Evolutionary conservation across 2,329 filamentous ascomycete species (phyloP).

Genomic region (Fusarium humuli): DNA sequence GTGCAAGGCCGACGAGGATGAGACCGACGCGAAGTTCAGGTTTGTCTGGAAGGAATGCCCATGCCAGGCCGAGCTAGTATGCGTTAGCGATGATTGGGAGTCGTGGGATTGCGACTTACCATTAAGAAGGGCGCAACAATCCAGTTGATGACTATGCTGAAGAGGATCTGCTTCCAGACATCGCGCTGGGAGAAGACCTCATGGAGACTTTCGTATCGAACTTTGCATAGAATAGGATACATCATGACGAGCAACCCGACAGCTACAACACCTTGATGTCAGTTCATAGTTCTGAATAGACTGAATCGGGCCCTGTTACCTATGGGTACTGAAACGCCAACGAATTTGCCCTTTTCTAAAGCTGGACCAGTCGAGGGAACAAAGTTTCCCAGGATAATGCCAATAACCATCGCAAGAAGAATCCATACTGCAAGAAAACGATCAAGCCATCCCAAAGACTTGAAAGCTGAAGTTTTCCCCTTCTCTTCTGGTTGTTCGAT

Average conservation of each 20-base stretch:
- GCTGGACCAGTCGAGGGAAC: conserved; percentile 70
- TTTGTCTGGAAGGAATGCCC: conserved; percentile 74
- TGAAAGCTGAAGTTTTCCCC: conserved; percentile 57
- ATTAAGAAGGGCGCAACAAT: conserved; percentile 84
- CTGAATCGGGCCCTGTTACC: conserved; percentile 54
- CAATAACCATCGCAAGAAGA: conserved; percentile 79
- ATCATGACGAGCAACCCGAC: conserved; percentile 90
- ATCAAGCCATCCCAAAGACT: conserved; percentile 69
- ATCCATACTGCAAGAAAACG: conserved; percentile 79
- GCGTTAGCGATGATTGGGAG: conserved; percentile 14
- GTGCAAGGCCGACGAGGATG: conserved; percentile 83
- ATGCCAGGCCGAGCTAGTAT: conserved; percentile 70
- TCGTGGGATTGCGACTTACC: conserved; percentile 59
- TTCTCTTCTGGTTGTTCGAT: background rate
- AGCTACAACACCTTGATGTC: conserved; percentile 57
- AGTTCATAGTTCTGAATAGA: background rate
- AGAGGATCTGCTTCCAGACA: conserved; percentile 82
- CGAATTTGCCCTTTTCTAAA: conserved; percentile 77
- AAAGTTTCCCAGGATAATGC: conserved; percentile 82
- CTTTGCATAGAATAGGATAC: conserved; percentile 92
- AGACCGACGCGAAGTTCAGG: conserved; percentile 71
- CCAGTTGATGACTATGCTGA: conserved; percentile 85
- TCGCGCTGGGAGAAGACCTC: conserved; percentile 68
- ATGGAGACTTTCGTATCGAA: conserved; percentile 81
- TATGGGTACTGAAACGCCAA: conserved; percentile 75